Evolutionary conservation across 495 filamentous ascomycete species (phyloP).

Genomic region (Astrothelium macrocarpum): DNA sequence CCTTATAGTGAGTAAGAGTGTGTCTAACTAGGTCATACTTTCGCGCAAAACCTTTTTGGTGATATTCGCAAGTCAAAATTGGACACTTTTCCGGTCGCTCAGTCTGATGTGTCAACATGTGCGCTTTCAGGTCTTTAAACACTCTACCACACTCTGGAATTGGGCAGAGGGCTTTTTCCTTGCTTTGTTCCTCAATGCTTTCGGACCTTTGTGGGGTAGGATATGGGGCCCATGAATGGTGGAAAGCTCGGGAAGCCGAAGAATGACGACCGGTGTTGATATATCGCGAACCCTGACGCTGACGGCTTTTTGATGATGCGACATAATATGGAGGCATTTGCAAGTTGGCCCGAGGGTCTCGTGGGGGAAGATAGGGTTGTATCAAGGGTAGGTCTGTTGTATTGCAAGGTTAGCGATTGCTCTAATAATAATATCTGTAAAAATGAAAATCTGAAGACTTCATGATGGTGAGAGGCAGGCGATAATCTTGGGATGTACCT

Average conservation of each 20-base stretch:
- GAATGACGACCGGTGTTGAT: conserved; percentile 23
- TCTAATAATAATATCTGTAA: conserved; percentile 1
- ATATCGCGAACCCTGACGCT: too few species aligned
- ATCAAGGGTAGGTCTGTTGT: conserved; percentile 51
- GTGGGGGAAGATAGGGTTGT: conserved; percentile 40
- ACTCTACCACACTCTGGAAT: conserved; percentile 75
- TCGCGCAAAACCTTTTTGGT: conserved; percentile 87
- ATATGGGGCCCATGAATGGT: conserved; percentile 25
- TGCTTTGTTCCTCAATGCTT: conserved; percentile 49
- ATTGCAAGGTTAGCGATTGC: conserved; percentile 9
- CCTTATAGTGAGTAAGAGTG: conserved; percentile 96
- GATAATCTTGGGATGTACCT: conserved; percentile 16
- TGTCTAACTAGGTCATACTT: conserved; percentile 99
- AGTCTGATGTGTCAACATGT: conserved; percentile 91
- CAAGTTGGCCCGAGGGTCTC: too few species aligned
- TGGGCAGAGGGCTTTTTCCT: conserved; percentile 66
- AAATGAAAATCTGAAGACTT: too few species aligned
- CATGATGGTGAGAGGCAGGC: too few species aligned
- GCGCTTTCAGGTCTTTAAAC: conserved; percentile 92
- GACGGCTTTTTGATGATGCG: too few species aligned
- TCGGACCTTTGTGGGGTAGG: conserved; percentile 41
- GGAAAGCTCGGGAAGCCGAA: conserved; percentile 24
- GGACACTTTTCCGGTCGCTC: conserved; percentile 96
- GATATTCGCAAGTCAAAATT: conserved; percentile 88
- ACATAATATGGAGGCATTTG: too few species aligned